phyloP scores from a whole-genome alignment of 2,329 filamentous ascomycete genomes.

The Aspergillus quadricinctus region DNA sequence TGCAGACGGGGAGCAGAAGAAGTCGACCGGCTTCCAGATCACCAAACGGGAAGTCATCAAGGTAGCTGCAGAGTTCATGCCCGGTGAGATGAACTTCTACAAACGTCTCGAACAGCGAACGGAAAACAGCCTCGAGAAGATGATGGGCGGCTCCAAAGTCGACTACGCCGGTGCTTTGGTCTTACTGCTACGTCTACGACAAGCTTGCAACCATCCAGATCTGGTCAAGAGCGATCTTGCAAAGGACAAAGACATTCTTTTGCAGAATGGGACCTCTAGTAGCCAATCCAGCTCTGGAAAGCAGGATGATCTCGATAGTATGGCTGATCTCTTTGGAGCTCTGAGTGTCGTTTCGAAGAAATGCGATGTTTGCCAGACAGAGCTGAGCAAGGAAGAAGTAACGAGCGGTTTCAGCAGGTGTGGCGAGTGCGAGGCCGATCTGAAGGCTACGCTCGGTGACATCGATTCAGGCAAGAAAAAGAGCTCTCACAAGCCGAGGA shows the following conservation, averaged over 20 bases:
- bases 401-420: slow-evolving; percentile 58
- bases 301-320: slow-evolving; percentile 67
- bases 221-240: slow-evolving; percentile 80
- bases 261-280: slow-evolving; percentile 53
- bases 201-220: slow-evolving; percentile 91
- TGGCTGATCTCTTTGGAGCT: slow-evolving; percentile 81
- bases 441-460: slow-evolving; percentile 54
- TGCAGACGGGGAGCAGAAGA: slow-evolving; percentile 47
- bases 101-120: slow-evolving; percentile 76
- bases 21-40: slow-evolving; percentile 72
- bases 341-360: slow-evolving; percentile 72
- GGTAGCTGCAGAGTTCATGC: slow-evolving; percentile 71
- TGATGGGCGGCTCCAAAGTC: slow-evolving; percentile 75
- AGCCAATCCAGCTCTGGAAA: slow-evolving; percentile 49
- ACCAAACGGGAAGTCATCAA: slow-evolving; percentile 85
- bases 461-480: slow-evolving; percentile 40
- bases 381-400: slow-evolving; percentile 57
- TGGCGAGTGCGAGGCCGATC: slow-evolving; percentile 67
- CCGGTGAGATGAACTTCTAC: slow-evolving; percentile 81
- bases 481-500: slow-evolving; percentile 36
- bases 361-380: slow-evolving; percentile 77
- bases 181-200: slow-evolving; percentile 80
- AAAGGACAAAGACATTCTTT: slow-evolving; percentile 80
- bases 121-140: slow-evolving; percentile 78
- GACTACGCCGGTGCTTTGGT: slow-evolving; percentile 95